phyloP scores from a whole-genome alignment of 768 basidiomycete genomes.

The Lactarius hengduanensis region DNA sequence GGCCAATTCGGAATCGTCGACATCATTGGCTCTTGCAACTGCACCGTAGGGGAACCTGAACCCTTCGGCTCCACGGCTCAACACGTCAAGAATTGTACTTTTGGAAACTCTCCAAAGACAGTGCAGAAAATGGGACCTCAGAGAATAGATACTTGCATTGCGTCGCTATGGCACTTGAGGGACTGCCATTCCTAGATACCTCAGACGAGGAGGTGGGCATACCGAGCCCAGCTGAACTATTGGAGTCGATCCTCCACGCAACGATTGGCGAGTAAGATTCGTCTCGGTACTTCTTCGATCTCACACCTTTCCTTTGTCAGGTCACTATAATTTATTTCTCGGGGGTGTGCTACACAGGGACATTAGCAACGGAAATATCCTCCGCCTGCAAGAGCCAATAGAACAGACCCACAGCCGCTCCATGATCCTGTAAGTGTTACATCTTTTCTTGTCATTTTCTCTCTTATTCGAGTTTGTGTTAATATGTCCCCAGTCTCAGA shows the following conservation, averaged over 20 bases:
- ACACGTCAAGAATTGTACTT: not conserved
- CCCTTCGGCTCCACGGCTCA: not conserved
- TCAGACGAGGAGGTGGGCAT: not conserved
- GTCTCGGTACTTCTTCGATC: too few relatives aligned
- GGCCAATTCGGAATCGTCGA: not conserved
- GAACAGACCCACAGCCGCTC: not conserved
- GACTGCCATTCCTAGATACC: not conserved
- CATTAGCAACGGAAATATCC: not conserved
- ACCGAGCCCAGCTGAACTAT: not conserved
- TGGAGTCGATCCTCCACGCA: slow-evolving; percentile 1
- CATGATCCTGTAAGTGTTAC: not conserved
- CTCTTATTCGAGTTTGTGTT: too few relatives aligned
- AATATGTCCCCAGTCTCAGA: not conserved
- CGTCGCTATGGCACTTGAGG: not conserved
- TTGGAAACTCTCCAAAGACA: not conserved
- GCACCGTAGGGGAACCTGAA: not conserved
- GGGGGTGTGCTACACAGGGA: not conserved
- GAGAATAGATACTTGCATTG: not conserved
- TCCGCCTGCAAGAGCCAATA: not conserved
- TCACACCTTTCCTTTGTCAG: not conserved
- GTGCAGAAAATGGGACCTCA: not conserved
- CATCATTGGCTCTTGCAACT: not conserved
- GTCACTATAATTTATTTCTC: not conserved
- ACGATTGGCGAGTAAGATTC: not conserved
- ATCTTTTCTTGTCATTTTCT: too few relatives aligned